Conservation (phyloP, 1,139 yeast genomes). For the Scheffersomyces quercinus region DNA sequence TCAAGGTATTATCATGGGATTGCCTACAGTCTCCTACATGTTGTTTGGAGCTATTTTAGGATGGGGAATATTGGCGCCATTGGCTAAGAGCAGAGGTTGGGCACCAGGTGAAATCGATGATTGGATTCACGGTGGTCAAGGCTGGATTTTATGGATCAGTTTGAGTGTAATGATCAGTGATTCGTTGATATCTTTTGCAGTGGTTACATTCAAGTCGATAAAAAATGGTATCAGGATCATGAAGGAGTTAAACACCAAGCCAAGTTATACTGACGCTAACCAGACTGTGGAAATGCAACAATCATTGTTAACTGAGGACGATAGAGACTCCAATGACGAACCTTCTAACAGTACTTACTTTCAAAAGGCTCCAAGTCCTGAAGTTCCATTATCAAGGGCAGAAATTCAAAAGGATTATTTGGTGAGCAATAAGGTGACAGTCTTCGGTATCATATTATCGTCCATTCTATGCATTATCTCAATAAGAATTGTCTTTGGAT, state of each 20-base stretch:
- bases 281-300: conserved; percentile 6
- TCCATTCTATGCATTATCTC: conserved; percentile 66
- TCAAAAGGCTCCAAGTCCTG: neutral
- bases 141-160: conserved; percentile 96
- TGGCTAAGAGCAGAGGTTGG: conserved; percentile 73
- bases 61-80: conserved; percentile 87
- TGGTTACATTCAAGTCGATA: conserved; percentile 55
- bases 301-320: conserved; percentile 3
- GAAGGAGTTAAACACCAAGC: conserved; percentile 3
- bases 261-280: conserved; percentile 2
- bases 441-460: conserved; percentile 64
- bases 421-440: conserved; percentile 51
- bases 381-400: conserved; percentile 3
- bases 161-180: conserved; percentile 93
- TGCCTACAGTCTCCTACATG: conserved; percentile 90
- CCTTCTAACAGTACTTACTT: conserved; percentile 19
- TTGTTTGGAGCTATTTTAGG: conserved; percentile 85
- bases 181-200: conserved; percentile 76
- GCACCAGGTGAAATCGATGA: conserved; percentile 88
- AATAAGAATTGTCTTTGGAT: conserved; percentile 67
- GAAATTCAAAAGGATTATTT: conserved; percentile 37
- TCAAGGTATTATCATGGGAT: conserved; percentile 97
- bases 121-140: conserved; percentile 93
- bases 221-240: conserved; percentile 6
- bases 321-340: conserved; percentile 19